Percentiles rank a stretch among this genome's conserved stretches.
These are phyloP conservation scores for Globisporangium sylvaticum DNA, from an alignment of 352 stramenopile genomes.

Conservation along the genomic window DNA sequence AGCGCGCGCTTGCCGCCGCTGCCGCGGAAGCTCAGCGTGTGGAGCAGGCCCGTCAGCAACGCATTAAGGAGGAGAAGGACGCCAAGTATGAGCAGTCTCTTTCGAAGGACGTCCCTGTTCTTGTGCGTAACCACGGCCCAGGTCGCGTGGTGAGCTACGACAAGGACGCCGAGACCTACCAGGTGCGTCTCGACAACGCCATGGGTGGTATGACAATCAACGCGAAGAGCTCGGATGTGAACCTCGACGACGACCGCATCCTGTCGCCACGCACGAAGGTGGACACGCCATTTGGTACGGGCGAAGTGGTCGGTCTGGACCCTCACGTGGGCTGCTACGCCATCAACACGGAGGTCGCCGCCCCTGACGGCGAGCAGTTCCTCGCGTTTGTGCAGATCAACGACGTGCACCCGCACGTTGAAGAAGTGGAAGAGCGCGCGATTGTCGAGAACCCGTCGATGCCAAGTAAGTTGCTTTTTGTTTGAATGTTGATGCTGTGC, in stretches of 20 bases:
- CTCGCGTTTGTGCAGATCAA: constrained; percentile 83
- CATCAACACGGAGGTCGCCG: constrained; percentile 79
- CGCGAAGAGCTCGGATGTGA: constrained; percentile 63
- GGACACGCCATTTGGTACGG: constrained; percentile 79
- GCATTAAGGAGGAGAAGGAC: constrained; percentile 60
- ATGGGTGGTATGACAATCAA: constrained; percentile 70
- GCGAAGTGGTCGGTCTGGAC: constrained; percentile 80
- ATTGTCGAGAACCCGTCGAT: constrained; percentile 78
- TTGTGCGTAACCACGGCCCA: constrained; percentile 67
- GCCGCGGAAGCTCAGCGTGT: constrained; percentile 37
- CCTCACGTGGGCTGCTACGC: constrained; percentile 87
- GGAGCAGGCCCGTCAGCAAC: constrained; percentile 42
- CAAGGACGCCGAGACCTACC: constrained; percentile 74
- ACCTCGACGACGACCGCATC: constrained; percentile 84
- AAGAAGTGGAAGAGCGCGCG: constrained; percentile 72
- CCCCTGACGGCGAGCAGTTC: constrained; percentile 72
- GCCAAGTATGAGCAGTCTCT: constrained; percentile 86
- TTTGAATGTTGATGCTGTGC: constrained; percentile 1
- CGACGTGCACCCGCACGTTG: constrained; percentile 58
- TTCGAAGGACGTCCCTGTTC: constrained; percentile 82
- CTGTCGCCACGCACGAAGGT: constrained; percentile 81
- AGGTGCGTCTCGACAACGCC: constrained; percentile 57
- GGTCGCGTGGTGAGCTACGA: constrained; percentile 78
- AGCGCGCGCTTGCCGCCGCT: constrained; percentile 43
- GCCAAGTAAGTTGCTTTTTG: constrained; percentile 51